Evolutionary conservation across 192 early-diverging fungal genomes (phyloP), one percentile per base, ranked within the genome.

Genomic region (Backusella parvicylindrica): DNA sequence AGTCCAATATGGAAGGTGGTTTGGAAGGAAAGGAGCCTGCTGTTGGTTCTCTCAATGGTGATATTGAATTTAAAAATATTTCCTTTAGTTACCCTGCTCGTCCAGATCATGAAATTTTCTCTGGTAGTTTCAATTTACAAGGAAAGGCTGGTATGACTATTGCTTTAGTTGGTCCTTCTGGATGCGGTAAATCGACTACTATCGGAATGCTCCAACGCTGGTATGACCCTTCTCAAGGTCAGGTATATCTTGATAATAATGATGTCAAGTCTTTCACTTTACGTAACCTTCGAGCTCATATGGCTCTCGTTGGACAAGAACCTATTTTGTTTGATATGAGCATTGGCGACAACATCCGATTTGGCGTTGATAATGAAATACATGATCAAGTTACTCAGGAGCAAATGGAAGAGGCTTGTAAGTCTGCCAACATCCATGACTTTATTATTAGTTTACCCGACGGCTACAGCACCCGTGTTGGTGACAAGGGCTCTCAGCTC

Each of bases 261-360:
- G 79, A 89, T 60, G 84, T 96, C 37, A 75, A 82, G 11, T 73
- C 87, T 49, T 93, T 91, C 84, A 86, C 89, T 30, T 41, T 95
- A 6, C 71, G 75, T 16, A 86, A 90, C 47, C 84, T 97, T 35
- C 90, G 97, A 66, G 49, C 74, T 32, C 87, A 88, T 71, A 82
- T 96, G 85, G 92, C 94, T 15, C 82, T 98, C n/a, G 97, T 98
- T 15, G 91, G 92, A 28, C 97, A 98, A 79, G 96, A 97, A 86
- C 97, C 97, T 6, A 89, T 94, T 63, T 81, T 98, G 64, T 97
- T 97, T 79, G 94, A 96, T 82, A 83, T 94, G 79, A 86, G 90
- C 21, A 92, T 98, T 75, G 86, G 86, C 35, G 95, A 97, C 18
- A 98, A 98, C 87, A 97, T 98, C 72, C 83, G 84, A 5, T 97